Evolutionary conservation across 345 rosid genomes (phyloP).

Genomic region (Brassica juncea): DNA sequence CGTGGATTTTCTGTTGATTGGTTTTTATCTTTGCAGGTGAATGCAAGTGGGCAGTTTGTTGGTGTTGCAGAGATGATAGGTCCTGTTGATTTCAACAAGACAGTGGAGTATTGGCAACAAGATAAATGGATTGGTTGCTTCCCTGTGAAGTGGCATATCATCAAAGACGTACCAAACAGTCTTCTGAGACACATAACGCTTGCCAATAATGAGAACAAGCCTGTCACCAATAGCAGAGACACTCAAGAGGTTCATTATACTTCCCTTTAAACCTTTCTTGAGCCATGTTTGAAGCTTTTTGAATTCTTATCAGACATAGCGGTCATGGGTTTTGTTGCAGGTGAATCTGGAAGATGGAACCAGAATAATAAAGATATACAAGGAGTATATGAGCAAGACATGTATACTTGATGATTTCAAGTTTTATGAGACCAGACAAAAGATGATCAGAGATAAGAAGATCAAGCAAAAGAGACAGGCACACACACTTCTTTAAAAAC

Average conservation of each 20-base stretch:
- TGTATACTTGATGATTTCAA: conserved; percentile 66
- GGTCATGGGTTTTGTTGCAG: conserved; percentile 33
- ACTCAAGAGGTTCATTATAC: conserved; percentile 66
- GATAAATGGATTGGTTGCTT: conserved; percentile 86
- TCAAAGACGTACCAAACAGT: conserved; percentile 75
- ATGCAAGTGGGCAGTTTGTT: conserved; percentile 81
- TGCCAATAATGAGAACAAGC: conserved; percentile 73
- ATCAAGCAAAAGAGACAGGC: conserved; percentile 50
- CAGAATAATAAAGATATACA: conserved; percentile 53
- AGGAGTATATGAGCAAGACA: conserved; percentile 53
- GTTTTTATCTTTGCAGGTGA: conserved; percentile 53
- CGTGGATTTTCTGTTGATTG: not conserved
- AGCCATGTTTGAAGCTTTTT: conserved; percentile 1
- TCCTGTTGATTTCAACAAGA: conserved; percentile 67
- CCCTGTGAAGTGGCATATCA: conserved; percentile 78
- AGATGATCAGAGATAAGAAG: conserved; percentile 55
- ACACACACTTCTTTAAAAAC: not conserved
- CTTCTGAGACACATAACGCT: conserved; percentile 66
- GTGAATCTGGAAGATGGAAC: conserved; percentile 56
- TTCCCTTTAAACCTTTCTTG: not conserved
- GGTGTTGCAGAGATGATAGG: conserved; percentile 83
- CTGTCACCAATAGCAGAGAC: conserved; percentile 87
- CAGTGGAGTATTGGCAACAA: conserved; percentile 79
- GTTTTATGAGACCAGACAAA: conserved; percentile 58
- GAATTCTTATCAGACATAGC: not conserved